These are phyloP conservation scores for Pittosporum tobira DNA, from an alignment of 129 eudicot species.

Conservation along the genomic window DNA sequence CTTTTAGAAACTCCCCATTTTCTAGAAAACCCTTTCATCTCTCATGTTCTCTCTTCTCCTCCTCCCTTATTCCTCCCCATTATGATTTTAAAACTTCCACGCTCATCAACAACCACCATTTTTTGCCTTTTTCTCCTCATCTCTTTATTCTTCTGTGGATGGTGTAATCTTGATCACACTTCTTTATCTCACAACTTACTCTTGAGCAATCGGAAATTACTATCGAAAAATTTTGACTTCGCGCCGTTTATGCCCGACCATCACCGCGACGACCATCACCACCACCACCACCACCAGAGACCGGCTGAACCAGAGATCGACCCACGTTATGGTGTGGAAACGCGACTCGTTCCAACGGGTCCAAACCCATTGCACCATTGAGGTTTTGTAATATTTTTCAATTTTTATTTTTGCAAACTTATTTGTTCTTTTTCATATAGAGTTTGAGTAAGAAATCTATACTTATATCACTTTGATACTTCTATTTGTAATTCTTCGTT, in stretches of 20 bases:
- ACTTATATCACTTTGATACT: neutral
- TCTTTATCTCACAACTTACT: constrained; percentile 2
- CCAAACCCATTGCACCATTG: constrained; percentile 71
- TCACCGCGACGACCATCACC: constrained; percentile 17
- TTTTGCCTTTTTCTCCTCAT: constrained; percentile 17
- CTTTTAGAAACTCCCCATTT: constrained; percentile 5
- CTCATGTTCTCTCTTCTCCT: constrained; percentile 17
- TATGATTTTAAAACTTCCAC: constrained; percentile 27
- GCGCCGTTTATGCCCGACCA: constrained; percentile 37
- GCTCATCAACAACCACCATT: constrained; percentile 3
- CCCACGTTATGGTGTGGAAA: constrained; percentile 38
- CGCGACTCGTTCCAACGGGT: constrained; percentile 51
- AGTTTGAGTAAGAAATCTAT: constrained; percentile 18
- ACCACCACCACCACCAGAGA: constrained; percentile 5
- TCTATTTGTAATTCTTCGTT: neutral
- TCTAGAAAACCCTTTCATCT: constrained; percentile 15
- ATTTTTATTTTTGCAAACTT: constrained; percentile 14
- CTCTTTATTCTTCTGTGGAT: constrained; percentile 12
- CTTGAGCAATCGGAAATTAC: constrained; percentile 10
- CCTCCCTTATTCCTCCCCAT: constrained; percentile 24
- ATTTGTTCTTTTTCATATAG: constrained; percentile 7
- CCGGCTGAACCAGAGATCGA: constrained; percentile 24
- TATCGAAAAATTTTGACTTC: constrained; percentile 29
- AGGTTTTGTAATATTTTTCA: constrained; percentile 13
- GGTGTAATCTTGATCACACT: neutral